phyloP scores from a whole-genome alignment of 352 stramenopile genomes.

The Phytophthora melonis region DNA sequence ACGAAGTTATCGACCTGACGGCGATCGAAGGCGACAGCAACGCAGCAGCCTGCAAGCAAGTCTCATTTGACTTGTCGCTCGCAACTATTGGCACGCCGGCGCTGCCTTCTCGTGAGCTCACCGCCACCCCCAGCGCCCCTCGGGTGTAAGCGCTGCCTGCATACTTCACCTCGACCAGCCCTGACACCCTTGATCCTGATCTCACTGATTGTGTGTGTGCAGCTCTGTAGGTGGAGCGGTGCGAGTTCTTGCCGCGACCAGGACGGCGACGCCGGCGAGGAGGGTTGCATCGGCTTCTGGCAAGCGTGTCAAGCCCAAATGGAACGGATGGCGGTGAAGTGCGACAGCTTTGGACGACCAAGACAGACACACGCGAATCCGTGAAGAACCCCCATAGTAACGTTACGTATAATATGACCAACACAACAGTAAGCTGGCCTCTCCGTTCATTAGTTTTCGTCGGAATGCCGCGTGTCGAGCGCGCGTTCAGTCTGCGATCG shows the following conservation, averaged over 20 bases:
- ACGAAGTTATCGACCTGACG: constrained; percentile 8
- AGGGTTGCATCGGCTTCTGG: constrained; percentile 42
- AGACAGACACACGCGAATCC: not conserved
- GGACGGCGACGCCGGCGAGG: constrained; percentile 32
- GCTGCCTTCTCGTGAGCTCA: constrained; percentile 41
- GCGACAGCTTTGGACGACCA: not conserved
- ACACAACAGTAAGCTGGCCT: constrained; percentile 15
- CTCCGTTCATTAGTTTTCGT: constrained; percentile 28
- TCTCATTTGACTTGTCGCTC: constrained; percentile 66
- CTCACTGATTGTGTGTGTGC: constrained; percentile 23
- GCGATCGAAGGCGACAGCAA: constrained; percentile 7
- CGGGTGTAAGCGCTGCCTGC: constrained; percentile 48
- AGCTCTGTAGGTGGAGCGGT: constrained; percentile 41
- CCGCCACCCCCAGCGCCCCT: constrained; percentile 28
- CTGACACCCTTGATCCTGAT: not conserved
- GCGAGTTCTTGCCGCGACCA: constrained; percentile 51
- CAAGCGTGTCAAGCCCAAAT: constrained; percentile 62
- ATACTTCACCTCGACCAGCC: not conserved
- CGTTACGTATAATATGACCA: constrained; percentile 45
- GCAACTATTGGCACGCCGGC: constrained; percentile 16
- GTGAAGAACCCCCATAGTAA: constrained; percentile 28
- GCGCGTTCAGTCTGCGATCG: constrained; percentile 34
- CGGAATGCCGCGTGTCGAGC: constrained; percentile 27
- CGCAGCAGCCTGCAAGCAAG: constrained; percentile 55
- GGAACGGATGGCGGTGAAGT: constrained; percentile 70